Evolutionary conservation across 768 basidiomycete species (phyloP).

Genomic region (Mycena indigotica): DNA sequence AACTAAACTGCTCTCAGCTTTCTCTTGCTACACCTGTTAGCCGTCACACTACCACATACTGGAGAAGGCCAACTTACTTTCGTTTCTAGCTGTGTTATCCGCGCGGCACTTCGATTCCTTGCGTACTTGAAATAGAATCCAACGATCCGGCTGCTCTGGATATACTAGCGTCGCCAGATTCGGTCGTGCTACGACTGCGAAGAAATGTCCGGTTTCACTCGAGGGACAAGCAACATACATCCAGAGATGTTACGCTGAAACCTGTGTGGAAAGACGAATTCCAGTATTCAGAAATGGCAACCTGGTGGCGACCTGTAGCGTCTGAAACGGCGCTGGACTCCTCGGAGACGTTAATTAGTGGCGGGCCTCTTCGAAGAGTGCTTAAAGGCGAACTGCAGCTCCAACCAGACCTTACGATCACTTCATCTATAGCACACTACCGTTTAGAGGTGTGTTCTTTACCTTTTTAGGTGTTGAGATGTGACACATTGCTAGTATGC

Average conservation of each 20-base stretch:
- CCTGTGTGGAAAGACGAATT: conserved; percentile 29
- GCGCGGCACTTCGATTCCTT: conserved; percentile 43
- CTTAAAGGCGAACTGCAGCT: conserved; percentile 43
- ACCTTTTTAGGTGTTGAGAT: neutral
- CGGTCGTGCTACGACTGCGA: conserved; percentile 36
- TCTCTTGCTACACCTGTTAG: conserved; percentile 44
- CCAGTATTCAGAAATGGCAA: conserved; percentile 32
- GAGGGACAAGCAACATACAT: conserved; percentile 12
- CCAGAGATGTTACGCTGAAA: conserved; percentile 9
- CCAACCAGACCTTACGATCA: conserved; percentile 36
- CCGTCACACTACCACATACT: neutral
- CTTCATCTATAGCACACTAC: conserved; percentile 42
- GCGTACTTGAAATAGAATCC: conserved; percentile 34
- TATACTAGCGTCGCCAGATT: conserved; percentile 35
- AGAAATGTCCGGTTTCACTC: conserved; percentile 29
- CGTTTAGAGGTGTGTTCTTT: conserved; percentile 36
- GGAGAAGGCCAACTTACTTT: neutral
- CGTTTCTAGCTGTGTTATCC: conserved; percentile 43
- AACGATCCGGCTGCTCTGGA: conserved; percentile 39
- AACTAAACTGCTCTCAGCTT: conserved; percentile 29
- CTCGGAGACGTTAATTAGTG: conserved; percentile 8
- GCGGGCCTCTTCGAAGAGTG: conserved; percentile 9
- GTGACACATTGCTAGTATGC: conserved; percentile 34
- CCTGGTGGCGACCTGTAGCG: conserved; percentile 36
- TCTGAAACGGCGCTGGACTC: conserved; percentile 8